These are phyloP conservation scores for Fusarium sp. DNA, from an alignment of 2,329 filamentous ascomycete species.

Conservation along the genomic window DNA sequence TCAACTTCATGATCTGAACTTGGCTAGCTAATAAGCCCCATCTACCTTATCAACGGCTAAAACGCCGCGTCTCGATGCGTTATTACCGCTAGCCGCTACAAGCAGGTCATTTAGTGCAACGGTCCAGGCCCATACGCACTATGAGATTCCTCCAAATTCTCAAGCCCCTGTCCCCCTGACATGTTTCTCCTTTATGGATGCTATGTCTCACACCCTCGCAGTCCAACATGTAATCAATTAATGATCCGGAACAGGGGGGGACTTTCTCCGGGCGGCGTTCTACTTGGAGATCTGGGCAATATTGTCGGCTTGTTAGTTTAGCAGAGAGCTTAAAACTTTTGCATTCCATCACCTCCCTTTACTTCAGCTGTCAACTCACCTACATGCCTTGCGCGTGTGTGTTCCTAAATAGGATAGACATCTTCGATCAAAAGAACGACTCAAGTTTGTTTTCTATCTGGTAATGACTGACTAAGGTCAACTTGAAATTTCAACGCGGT, in stretches of 20 bases:
- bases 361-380: not conserved
- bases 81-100: not conserved
- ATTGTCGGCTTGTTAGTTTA: no score
- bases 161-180: no score
- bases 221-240: not conserved
- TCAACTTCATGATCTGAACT: no score
- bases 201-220: not conserved
- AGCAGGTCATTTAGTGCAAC: not conserved
- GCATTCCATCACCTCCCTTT: conserved; percentile 23
- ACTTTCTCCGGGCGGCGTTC: no score
- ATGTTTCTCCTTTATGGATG: not conserved
- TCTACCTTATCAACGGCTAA: not conserved
- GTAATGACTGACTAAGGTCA: conserved; percentile 50
- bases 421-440: conserved; percentile 43
- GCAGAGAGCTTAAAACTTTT: no score
- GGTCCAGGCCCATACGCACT: not conserved
- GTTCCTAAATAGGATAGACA: not conserved
- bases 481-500: conserved; percentile 36
- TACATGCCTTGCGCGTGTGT: not conserved
- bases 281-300: not conserved
- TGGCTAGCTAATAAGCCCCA: not conserved
- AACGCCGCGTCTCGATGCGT: not conserved
- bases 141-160: not conserved
- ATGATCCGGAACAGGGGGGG: not conserved
- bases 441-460: conserved; percentile 41